Conservation (phyloP, 139 green algal species). For the Pedinophyceae sp. region DNA sequence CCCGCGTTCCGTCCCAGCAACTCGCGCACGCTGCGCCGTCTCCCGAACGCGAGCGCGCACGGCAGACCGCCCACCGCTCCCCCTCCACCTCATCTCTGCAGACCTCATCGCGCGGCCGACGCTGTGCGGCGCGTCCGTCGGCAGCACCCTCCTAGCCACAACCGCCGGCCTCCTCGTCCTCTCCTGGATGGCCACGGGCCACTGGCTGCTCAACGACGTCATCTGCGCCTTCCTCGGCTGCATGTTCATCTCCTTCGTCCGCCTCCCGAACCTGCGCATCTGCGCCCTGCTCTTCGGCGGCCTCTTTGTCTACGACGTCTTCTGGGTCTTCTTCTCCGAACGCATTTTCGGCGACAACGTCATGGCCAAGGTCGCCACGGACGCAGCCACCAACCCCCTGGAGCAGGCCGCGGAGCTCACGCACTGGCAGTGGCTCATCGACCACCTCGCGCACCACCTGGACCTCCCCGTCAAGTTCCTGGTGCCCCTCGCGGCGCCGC, state of each 20-base stretch:
- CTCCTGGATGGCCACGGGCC: too few relatives aligned
- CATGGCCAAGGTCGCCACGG: too few relatives aligned
- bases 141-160: too few relatives aligned
- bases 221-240: constrained; percentile 4
- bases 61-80: too few relatives aligned
- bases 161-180: too few relatives aligned
- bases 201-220: constrained; percentile 13
- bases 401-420: constrained; percentile 1
- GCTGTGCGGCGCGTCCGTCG: too few relatives aligned
- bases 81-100: too few relatives aligned
- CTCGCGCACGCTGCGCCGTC: too few relatives aligned
- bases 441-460: constrained; percentile 1
- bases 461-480: not conserved
- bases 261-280: constrained; percentile 12
- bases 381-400: constrained; percentile 5
- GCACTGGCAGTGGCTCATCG: constrained; percentile 1
- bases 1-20: too few relatives aligned
- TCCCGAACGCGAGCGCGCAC: too few relatives aligned
- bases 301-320: constrained; percentile 12
- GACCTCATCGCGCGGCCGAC: too few relatives aligned
- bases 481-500: constrained; percentile 5
- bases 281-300: constrained; percentile 2
- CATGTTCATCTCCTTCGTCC: constrained; percentile 11
- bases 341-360: constrained; percentile 11
- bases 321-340: constrained; percentile 14